Evolutionary conservation across 352 stramenopile species (phyloP), one percentile per base, ranked within the genome.

Genomic region (Phytopythium cucurbitacearum): DNA sequence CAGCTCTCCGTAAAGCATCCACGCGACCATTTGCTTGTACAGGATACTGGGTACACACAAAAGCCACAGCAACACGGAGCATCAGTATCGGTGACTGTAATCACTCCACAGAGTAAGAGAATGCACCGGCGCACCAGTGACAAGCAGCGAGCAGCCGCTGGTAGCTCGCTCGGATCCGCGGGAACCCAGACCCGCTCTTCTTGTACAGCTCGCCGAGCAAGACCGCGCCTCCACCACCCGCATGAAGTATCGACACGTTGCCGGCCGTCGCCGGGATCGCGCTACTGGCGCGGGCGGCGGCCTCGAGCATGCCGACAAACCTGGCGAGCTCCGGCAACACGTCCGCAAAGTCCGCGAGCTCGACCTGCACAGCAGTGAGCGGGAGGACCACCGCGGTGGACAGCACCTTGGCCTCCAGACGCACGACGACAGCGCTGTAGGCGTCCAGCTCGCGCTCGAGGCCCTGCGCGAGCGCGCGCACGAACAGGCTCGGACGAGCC

Each of bases 21-120:
- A 94, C 47, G 76, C 65, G n/a, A 91, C 48, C n/a, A 91, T 87
- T 39, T 94, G 83, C 54, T 88, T 85, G 35, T 77, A 90, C 28
- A 91, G 49, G 4, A 91, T 75, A 13, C 75, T 88, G 58, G 42
- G 40, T 16, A 52, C 12, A 48, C 37, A 37, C 45, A 41, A n/a
- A 10, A 32, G 21, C 7, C 33, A 28, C 40, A 48, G 7, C 28
- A 11, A 49, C 15, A 58, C 34, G 32, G 40, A 2, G 12, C 46
- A 38, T 32, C 39, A 51, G 28, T 28, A 2, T 28, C 21, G 21
- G 21, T 28, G 21, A 28, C 21, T 28, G 21, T 15, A 21, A n/a
- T 41, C 38, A 40, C 32, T 3, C 9, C 3, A 21, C 9, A 40
- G 38, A 9, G 4, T 40, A 3, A 38, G 33, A 4, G 11, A 36